A percentile compares a stretch with the other conserved stretches of the same genome.
These are phyloP conservation scores for Kazachstania viticola DNA, from an alignment of 805 yeast genomes.

Conservation along the genomic window DNA sequence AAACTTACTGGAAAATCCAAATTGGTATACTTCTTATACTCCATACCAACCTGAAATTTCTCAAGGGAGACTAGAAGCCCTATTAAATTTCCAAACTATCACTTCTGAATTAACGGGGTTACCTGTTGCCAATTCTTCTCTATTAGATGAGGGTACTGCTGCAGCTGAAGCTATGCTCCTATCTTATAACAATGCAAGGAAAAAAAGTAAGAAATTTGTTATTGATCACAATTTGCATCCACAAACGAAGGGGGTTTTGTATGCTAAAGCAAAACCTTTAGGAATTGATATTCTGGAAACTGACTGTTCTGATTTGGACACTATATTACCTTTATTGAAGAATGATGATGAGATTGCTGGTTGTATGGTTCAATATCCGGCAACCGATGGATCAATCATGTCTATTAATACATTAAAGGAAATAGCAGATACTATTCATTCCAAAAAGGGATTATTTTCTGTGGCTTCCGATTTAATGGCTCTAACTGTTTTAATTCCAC, in stretches of 20 bases:
- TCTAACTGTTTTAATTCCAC: slow-evolving; percentile 73
- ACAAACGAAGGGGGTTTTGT: slow-evolving; percentile 73
- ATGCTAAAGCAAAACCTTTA: slow-evolving; percentile 68
- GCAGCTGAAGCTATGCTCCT: slow-evolving; percentile 95
- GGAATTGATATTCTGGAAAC: slow-evolving; percentile 51
- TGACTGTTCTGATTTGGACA: slow-evolving; percentile 34
- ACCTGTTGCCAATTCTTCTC: slow-evolving; percentile 89
- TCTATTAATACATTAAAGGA: slow-evolving; percentile 36
- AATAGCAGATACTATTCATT: slow-evolving; percentile 57
- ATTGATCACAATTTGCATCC: slow-evolving; percentile 72
- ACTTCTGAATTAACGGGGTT: slow-evolving; percentile 84
- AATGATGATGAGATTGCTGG: slow-evolving; percentile 49
- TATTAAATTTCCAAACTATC: slow-evolving; percentile 88
- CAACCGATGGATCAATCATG: slow-evolving; percentile 64
- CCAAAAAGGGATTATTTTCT: slow-evolving; percentile 60
- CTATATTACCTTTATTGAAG: slow-evolving; percentile 27
- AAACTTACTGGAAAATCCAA: slow-evolving; percentile 84
- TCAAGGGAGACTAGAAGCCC: slow-evolving; percentile 87
- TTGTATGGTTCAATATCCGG: slow-evolving; percentile 82
- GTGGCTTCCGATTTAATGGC: slow-evolving; percentile 92
- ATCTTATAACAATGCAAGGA: slow-evolving; percentile 54
- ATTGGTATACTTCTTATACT: slow-evolving; percentile 97
- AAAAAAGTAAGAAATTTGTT: slow-evolving; percentile 56
- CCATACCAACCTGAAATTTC: slow-evolving; percentile 98
- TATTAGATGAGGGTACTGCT: slow-evolving; percentile 93